phyloP scores from a whole-genome alignment of 2,329 filamentous ascomycete genomes.

The Lecanosticta acicola region DNA sequence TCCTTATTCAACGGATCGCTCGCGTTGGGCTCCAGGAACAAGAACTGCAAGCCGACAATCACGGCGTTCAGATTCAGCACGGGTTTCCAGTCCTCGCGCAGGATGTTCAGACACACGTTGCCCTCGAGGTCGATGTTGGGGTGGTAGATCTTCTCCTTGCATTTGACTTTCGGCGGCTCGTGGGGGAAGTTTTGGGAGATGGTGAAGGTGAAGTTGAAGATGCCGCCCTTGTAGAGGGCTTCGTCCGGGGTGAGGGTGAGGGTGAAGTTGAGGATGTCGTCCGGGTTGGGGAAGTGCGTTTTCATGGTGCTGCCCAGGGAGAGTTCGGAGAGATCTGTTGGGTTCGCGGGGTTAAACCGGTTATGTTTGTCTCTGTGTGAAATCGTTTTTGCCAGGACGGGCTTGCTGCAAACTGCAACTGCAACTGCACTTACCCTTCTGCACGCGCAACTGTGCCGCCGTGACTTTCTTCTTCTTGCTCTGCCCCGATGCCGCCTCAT shows the following conservation, averaged over 20 bases:
- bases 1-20: constrained; percentile 98
- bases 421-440: constrained; percentile 64
- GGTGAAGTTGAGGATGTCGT: constrained; percentile 80
- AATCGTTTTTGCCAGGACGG: not conserved
- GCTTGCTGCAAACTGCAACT: not conserved
- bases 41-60: constrained; percentile 88
- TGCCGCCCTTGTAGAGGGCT: constrained; percentile 79
- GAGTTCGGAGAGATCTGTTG: constrained; percentile 72
- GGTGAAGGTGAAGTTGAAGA: constrained; percentile 82
- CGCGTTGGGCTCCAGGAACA: constrained; percentile 96
- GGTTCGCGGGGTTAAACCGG: not conserved
- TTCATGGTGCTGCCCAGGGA: constrained; percentile 74
- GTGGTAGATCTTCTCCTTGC: constrained; percentile 97
- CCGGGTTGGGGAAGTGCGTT: constrained; percentile 72
- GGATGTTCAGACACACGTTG: constrained; percentile 95
- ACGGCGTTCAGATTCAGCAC: constrained; percentile 95
- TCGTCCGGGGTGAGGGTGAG: constrained; percentile 81
- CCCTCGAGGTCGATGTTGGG: constrained; percentile 97
- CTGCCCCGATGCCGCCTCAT: constrained; percentile 67
- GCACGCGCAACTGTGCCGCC: constrained; percentile 86
- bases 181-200: constrained; percentile 96
- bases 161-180: constrained; percentile 95
- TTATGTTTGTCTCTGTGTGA: not conserved
- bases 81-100: constrained; percentile 98
- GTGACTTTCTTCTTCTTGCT: constrained; percentile 98